These are phyloP conservation scores for Trichoderma lentiforme DNA, from an alignment of 2,329 filamentous ascomycete genomes.

Conservation along the genomic window DNA sequence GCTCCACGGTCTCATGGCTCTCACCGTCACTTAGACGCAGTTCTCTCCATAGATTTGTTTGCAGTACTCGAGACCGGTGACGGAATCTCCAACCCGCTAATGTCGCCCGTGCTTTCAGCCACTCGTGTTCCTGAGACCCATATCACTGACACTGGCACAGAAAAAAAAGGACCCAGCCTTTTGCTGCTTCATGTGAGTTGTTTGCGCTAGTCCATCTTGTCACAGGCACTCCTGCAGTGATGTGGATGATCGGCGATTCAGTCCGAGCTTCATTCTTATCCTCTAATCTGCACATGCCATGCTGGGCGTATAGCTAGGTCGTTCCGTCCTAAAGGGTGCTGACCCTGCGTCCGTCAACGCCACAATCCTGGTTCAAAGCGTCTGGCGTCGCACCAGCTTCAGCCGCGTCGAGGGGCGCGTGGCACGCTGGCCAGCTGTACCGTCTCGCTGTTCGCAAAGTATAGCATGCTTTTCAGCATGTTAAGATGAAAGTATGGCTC, in stretches of 20 bases:
- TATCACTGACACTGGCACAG: neutral
- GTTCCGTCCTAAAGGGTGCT: neutral
- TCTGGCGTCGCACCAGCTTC: neutral
- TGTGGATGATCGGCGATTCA: constrained; percentile 18
- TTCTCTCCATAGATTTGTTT: neutral
- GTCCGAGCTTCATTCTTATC: neutral
- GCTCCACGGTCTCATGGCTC: constrained; percentile 9
- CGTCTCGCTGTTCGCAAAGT: neutral
- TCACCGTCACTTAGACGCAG: constrained; percentile 12
- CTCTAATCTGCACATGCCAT: neutral
- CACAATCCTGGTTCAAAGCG: neutral
- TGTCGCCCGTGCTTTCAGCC: constrained; percentile 1
- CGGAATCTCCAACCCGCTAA: constrained; percentile 4
- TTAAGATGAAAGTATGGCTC: neutral
- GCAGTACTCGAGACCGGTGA: constrained; percentile 1
- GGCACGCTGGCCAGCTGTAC: neutral
- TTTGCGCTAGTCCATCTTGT: constrained; percentile 6
- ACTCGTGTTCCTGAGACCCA: constrained; percentile 1
- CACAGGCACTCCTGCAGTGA: constrained; percentile 3
- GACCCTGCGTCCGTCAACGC: neutral
- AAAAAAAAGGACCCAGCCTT: neutral
- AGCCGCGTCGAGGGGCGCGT: neutral
- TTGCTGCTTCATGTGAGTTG: constrained; percentile 6
- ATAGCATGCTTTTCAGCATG: neutral
- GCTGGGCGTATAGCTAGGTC: neutral